Evolutionary conservation across 23 red algal genomes (phyloP).

Genomic region (Gracilariopsis chorda): DNA sequence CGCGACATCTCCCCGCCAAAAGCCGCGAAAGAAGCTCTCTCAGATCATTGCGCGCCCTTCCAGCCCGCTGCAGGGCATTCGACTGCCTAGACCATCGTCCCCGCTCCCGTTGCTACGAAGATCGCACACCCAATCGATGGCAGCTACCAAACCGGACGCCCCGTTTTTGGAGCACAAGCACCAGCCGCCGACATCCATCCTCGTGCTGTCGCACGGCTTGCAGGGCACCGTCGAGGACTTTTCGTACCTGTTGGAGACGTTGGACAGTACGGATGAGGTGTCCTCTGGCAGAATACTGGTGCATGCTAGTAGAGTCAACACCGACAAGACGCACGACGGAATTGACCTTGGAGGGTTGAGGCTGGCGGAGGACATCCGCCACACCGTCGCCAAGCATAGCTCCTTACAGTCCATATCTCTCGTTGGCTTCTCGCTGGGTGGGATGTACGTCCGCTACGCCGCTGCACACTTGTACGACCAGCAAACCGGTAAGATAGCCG

Average conservation of each 20-base stretch:
- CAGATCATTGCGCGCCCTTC: no score
- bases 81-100: no score
- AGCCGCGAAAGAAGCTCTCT: no score
- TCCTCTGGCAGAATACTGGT: not conserved
- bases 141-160: no score
- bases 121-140: no score
- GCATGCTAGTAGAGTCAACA: constrained; percentile 69
- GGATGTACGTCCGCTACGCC: constrained; percentile 69
- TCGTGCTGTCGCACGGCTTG: constrained; percentile 71
- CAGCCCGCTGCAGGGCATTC: no score
- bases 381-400: not conserved
- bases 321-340: constrained; percentile 63
- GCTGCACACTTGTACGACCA: constrained; percentile 47
- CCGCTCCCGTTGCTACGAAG: not conserved
- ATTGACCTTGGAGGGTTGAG: constrained; percentile 45
- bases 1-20: no score
- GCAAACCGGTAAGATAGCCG: not conserved
- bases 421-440: constrained; percentile 70
- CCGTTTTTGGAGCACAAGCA: no score
- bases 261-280: not conserved
- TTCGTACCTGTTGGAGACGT: constrained; percentile 5
- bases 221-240: constrained; percentile 74
- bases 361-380: constrained; percentile 62
- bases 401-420: constrained; percentile 47
- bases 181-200: not conserved